Conservation (phyloP, 2,329 filamentous ascomycete genomes). For the Diaporthe velutina region DNA sequence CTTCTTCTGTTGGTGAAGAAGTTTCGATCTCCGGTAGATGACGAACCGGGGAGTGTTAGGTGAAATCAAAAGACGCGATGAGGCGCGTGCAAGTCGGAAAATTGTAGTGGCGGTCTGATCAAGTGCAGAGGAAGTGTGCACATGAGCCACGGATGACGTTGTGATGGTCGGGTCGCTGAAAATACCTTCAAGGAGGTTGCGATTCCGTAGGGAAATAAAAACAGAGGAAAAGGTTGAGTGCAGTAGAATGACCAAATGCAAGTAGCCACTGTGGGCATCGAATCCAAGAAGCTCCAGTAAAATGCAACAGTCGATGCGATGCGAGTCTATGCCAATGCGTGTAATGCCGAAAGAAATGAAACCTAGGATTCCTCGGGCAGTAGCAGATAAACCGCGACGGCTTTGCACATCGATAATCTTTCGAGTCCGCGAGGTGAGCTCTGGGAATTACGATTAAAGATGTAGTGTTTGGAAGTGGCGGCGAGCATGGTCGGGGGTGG, state of each 20-base stretch:
- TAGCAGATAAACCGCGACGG: constrained; percentile 29
- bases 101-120: constrained; percentile 19
- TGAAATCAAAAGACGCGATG: constrained; percentile 21
- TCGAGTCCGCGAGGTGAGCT: constrained; percentile 34
- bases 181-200: constrained; percentile 13
- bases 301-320: constrained; percentile 43
- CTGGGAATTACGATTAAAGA: constrained; percentile 38
- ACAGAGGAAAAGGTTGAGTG: constrained; percentile 30
- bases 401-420: constrained; percentile 26
- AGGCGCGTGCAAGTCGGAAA: constrained; percentile 29
- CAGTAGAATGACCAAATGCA: constrained; percentile 37
- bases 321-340: constrained; percentile 48
- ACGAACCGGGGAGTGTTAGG: constrained; percentile 34
- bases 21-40: constrained; percentile 33
- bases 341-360: constrained; percentile 45
- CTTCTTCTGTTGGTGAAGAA: constrained; percentile 30
- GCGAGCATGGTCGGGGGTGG: constrained; percentile 21
- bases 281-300: constrained; percentile 46
- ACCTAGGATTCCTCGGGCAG: constrained; percentile 36
- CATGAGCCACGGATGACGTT: constrained; percentile 12
- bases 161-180: constrained; percentile 22
- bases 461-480: constrained; percentile 35
- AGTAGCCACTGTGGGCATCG: constrained; percentile 37
- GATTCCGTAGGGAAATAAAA: constrained; percentile 28
- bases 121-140: constrained; percentile 29